phyloP scores from a whole-genome alignment of 73 alveolate genomes.

The Tetrahymena elliotti region DNA sequence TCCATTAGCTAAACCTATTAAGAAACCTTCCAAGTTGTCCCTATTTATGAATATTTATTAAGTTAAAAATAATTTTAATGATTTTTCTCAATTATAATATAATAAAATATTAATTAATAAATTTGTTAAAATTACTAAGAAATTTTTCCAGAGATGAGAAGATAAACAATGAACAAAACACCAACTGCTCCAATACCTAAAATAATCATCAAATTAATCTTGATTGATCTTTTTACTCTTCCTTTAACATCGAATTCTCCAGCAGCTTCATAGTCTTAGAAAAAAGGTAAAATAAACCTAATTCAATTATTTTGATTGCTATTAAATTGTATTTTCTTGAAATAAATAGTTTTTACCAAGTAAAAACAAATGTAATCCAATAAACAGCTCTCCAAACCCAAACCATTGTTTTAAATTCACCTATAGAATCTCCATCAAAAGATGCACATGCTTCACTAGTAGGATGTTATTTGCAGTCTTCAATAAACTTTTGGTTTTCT shows the following conservation, averaged over 20 bases:
- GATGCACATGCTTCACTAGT: neutral
- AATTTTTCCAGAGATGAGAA: slow-evolving; percentile 1
- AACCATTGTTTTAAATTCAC: neutral
- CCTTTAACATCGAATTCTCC: slow-evolving; percentile 19
- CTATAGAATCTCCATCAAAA: neutral
- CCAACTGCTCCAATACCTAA: slow-evolving; percentile 4
- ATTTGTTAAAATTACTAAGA: neutral
- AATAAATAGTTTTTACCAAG: neutral
- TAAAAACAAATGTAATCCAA: neutral
- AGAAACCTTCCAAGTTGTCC: slow-evolving; percentile 20
- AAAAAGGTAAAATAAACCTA: slow-evolving; percentile 35
- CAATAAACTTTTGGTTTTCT: neutral
- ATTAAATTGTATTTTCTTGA: neutral
- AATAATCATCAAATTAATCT: slow-evolving; percentile 10
- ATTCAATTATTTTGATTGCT: neutral
- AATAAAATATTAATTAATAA: neutral
- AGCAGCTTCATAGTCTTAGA: slow-evolving; percentile 32
- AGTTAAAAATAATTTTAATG: no score
- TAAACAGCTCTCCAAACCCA: neutral
- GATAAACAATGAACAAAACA: slow-evolving; percentile 5
- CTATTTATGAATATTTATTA: neutral
- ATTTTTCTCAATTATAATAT: neutral
- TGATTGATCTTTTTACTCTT: neutral
- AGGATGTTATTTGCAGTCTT: neutral
- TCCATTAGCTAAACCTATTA: slow-evolving; percentile 20